A percentile compares a stretch with the other conserved stretches of the same genome.
Evolutionary conservation across 2,329 filamentous ascomycete species (phyloP).

Genomic region (Apiospora aurea): DNA sequence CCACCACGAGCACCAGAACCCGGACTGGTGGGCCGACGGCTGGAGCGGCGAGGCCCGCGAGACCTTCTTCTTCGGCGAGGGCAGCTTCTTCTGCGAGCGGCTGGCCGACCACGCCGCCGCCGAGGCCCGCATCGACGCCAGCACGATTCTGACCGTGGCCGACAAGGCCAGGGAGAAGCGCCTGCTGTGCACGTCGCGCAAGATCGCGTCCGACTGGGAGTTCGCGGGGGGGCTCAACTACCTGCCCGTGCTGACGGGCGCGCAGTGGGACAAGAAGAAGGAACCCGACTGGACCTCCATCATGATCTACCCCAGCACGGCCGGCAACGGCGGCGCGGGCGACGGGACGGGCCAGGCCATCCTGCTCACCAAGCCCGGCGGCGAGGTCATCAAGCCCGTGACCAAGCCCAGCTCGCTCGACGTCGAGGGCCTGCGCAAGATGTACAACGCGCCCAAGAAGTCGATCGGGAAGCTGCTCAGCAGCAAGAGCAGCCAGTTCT

Average conservation of each 20-base stretch:
- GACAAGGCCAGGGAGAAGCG: slow-evolving; percentile 6
- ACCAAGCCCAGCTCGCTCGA: neutral
- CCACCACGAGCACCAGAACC: slow-evolving; percentile 40
- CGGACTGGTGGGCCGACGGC: slow-evolving; percentile 32
- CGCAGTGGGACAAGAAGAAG: neutral
- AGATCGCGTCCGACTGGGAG: slow-evolving; percentile 16
- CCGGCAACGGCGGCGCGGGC: slow-evolving; percentile 26
- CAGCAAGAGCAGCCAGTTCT: slow-evolving; percentile 3
- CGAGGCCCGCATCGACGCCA: neutral
- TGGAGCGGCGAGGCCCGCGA: neutral
- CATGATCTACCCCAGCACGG: slow-evolving; percentile 34
- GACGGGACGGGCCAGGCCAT: slow-evolving; percentile 4
- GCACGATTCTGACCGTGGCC: neutral
- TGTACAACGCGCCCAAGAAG: neutral
- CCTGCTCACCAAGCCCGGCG: slow-evolving; percentile 14
- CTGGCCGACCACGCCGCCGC: slow-evolving; percentile 26
- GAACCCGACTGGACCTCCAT: slow-evolving; percentile 31
- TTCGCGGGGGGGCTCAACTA: slow-evolving; percentile 27
- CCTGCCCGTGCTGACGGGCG: slow-evolving; percentile 9
- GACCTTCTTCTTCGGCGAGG: slow-evolving; percentile 19
- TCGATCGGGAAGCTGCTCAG: neutral
- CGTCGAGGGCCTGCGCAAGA: slow-evolving; percentile 26
- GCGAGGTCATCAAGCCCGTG: slow-evolving; percentile 11
- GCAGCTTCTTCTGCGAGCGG: slow-evolving; percentile 29
- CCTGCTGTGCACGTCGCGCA: slow-evolving; percentile 19